A percentile compares a stretch with the other conserved stretches of the same genome.
Conservation (phyloP, 192 early-diverging fungal genomes). For the Coemansia guatemalensis region DNA sequence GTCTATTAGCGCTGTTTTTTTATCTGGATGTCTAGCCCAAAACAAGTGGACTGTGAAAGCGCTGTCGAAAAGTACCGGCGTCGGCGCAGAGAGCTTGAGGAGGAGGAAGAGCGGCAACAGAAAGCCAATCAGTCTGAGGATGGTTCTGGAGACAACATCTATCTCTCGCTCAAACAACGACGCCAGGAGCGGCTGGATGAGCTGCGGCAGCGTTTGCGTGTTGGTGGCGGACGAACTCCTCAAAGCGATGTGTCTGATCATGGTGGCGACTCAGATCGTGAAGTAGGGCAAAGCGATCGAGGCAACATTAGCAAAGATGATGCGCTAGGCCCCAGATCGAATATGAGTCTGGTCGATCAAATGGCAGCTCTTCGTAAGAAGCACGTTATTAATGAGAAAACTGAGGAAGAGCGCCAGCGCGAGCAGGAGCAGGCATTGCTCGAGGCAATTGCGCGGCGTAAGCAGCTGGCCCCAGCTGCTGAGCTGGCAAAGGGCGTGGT, state of each 20-base stretch:
- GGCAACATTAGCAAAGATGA: background rate
- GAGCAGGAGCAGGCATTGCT: conserved; percentile 85
- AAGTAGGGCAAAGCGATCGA: conserved; percentile 1
- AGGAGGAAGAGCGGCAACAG: conserved; percentile 22
- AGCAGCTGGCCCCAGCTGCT: conserved; percentile 77
- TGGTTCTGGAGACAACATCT: conserved; percentile 3
- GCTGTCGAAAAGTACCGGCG: conserved; percentile 42
- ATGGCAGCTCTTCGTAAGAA: conserved; percentile 71
- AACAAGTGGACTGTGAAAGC: conserved; percentile 1
- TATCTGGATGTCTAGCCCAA: background rate
- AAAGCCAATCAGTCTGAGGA: background rate
- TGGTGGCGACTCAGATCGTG: conserved; percentile 3
- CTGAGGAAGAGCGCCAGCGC: conserved; percentile 75
- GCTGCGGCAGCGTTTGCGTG: conserved; percentile 23
- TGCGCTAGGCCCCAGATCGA: conserved; percentile 59
- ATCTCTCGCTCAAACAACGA: conserved; percentile 32
- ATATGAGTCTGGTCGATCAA: conserved; percentile 81
- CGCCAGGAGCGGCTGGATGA: conserved; percentile 28
- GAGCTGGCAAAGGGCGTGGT: conserved; percentile 85
- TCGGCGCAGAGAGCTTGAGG: conserved; percentile 44
- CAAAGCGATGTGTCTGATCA: background rate
- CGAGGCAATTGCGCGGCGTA: conserved; percentile 75
- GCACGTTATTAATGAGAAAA: conserved; percentile 62
- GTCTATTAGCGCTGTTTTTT: background rate
- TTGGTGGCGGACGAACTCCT: background rate